Evolutionary conservation across 2,329 filamentous ascomycete genomes (phyloP).

Genomic region (Mycosphaerelloides madeirae): DNA sequence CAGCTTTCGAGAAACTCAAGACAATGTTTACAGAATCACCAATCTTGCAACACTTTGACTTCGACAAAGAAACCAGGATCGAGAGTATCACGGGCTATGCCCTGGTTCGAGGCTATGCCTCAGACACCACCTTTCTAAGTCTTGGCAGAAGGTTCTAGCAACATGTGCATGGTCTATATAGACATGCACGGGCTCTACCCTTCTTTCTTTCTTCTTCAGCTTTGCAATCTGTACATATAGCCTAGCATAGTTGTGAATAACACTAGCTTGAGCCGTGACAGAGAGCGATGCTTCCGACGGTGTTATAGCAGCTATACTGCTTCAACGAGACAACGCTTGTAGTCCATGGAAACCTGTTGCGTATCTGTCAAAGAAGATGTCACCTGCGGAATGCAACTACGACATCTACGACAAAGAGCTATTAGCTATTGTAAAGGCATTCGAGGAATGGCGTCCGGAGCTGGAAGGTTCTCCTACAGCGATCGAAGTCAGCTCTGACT

Average conservation of each 20-base stretch:
- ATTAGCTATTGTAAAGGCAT: conserved; percentile 29
- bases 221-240: too few relatives aligned
- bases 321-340: neutral
- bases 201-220: too few relatives aligned
- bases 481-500: conserved; percentile 26
- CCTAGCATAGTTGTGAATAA: too few relatives aligned
- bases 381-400: conserved; percentile 9
- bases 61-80: neutral
- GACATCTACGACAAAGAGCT: conserved; percentile 21
- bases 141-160: too few relatives aligned
- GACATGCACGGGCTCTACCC: too few relatives aligned
- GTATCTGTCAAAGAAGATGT: conserved; percentile 13
- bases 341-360: neutral
- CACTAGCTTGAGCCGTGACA: too few relatives aligned
- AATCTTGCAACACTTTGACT: neutral
- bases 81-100: too few relatives aligned
- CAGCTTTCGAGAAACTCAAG: conserved; percentile 3
- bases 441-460: conserved; percentile 26
- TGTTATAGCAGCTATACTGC: neutral
- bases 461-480: conserved; percentile 13
- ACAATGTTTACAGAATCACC: neutral
- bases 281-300: conserved; percentile 1
- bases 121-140: too few relatives aligned
- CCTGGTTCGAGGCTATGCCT: too few relatives aligned
- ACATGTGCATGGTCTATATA: too few relatives aligned